Evolutionary conservation across 2,329 filamentous ascomycete genomes (phyloP), one percentile per base, ranked within the genome.

Genomic region (Ascochyta pisi): DNA sequence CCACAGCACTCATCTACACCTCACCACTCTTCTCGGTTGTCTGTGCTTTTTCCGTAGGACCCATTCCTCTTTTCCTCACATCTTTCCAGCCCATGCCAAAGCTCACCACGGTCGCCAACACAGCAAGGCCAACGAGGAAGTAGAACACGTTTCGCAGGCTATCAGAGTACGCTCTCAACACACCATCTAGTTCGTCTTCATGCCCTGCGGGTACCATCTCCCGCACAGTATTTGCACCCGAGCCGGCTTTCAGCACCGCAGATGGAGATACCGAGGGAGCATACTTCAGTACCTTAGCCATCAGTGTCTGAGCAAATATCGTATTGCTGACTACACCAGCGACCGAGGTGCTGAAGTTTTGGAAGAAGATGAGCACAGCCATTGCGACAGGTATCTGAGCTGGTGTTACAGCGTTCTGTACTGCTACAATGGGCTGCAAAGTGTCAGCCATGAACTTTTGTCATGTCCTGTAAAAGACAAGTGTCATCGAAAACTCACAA

Each of bases 291-390:
- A 72, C 42, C 6, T 46, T 49, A 4, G 54, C 52, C 4, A 40
- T 52, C 2, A 73, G 54, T 1, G 62, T 65, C 37, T 73, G 62
- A 10, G 65, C 50, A 27, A 73, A 71, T 29, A 73, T 64, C 1
- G 64, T 62, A 37, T 66, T 71, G 23, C 67, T 69, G 8, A 73
- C 57, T 4, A 73, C 64, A 13, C 74, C 60, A 35, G 62, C 70
- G 6, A 71, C 61, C 0, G 76, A 65, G 3, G 52, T 68, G 15
- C 70, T 65, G 4, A 78, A 64, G 46, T 74, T 75, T 49, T 78
- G 75, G 31, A 62, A 48, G 58, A 78, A 77, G 24, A 76, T 63
- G 3, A 77, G 47, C 8, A 73, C 57, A 4, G 75, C 65, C 42
- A 73, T 69, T 6, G 64, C 67, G 24, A 72, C 42, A 2, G 76